Percentiles rank a stretch among this genome's conserved stretches.
Evolutionary conservation across 352 stramenopile genomes (phyloP).

Genomic region (Globisporangium alternatum): DNA sequence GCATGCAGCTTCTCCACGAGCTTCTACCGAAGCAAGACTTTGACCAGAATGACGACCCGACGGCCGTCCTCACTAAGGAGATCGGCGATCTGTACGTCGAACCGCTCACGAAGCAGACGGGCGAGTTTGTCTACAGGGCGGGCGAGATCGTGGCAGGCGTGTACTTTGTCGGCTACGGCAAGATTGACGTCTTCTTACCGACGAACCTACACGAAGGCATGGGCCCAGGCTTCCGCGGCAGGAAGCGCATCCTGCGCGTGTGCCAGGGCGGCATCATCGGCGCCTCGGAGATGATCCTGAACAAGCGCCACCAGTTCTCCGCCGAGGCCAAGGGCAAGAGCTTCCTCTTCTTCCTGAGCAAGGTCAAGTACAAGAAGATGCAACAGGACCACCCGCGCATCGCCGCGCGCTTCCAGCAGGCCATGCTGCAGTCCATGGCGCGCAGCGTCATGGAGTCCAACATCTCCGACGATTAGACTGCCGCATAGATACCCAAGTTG

Average conservation of each 20-base stretch:
- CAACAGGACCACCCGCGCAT: constrained; percentile 61
- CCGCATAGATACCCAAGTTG: neutral
- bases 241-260: constrained; percentile 79
- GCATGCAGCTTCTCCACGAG: constrained; percentile 63
- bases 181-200: constrained; percentile 83
- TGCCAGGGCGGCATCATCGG: constrained; percentile 79
- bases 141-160: constrained; percentile 60
- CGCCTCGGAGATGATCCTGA: constrained; percentile 75
- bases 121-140: constrained; percentile 68
- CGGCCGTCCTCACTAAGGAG: constrained; percentile 44
- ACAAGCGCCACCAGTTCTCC: constrained; percentile 81
- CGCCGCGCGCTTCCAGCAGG: constrained; percentile 76
- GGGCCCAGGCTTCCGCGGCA: constrained; percentile 70
- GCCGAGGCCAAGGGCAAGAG: constrained; percentile 60
- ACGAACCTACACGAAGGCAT: constrained; percentile 77
- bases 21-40: constrained; percentile 41
- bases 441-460: constrained; percentile 84
- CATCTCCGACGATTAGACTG: constrained; percentile 65
- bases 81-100: constrained; percentile 76
- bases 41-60: constrained; percentile 9
- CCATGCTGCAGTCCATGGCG: constrained; percentile 84
- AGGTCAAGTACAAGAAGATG: constrained; percentile 66
- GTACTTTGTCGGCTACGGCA: constrained; percentile 84
- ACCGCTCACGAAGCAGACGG: constrained; percentile 46
- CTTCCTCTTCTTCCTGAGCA: constrained; percentile 83